Base-by-base conservation (phyloP, 305 asterid genomes). In the Fraxinus sp. region DNA sequence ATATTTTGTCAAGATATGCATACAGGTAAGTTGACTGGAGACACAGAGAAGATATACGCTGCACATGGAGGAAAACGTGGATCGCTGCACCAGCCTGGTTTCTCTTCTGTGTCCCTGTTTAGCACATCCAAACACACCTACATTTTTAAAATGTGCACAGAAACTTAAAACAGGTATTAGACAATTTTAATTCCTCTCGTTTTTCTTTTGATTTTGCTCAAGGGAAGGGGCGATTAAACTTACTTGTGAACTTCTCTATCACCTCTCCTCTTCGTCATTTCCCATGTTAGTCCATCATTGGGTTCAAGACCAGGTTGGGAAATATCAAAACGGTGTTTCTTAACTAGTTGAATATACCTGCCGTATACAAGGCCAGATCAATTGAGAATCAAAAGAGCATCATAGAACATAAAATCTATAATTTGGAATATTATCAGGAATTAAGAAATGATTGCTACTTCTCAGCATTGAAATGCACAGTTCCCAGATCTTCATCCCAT, bases 401-500 rank as follows among this genome's bases (percentile, higher is more conserved):
- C 52, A 77, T 28, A 74, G 32, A 76, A 64, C 80, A 77, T 16
- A 13, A 7, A 76, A 30, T 14, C 72, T 68, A 87, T n/a, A 81
- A 55, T 41, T 41, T 14, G 77, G 55, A 28, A 77, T 1, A 82
- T 81, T 66, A 75, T 35, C 39, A 80, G 70, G 33, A 72, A 83
- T 73, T n/a, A 62, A 76, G 66, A 71, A 74, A 35, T 4, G 22
- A 68, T 68, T 24, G 85, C 86, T 90, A 97, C 99, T 70, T 93
- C 28, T 93, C 97, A 13, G 93, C 95, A 89, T 95, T 89, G 75
- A 97, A 97, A 89, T 95, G 99, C 87, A 93, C 97, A 22, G 95
- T 98, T 81, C 99, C 98, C 86, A 97, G 97, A 88, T 97, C 99
- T 89, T 97, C 99, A 83, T 96, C 99, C 99, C 99, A 96, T 78